Evolutionary conservation across 2,329 filamentous ascomycete species (phyloP), one percentile per base, ranked within the genome.

Genomic region (Ascochyta koolunga): DNA sequence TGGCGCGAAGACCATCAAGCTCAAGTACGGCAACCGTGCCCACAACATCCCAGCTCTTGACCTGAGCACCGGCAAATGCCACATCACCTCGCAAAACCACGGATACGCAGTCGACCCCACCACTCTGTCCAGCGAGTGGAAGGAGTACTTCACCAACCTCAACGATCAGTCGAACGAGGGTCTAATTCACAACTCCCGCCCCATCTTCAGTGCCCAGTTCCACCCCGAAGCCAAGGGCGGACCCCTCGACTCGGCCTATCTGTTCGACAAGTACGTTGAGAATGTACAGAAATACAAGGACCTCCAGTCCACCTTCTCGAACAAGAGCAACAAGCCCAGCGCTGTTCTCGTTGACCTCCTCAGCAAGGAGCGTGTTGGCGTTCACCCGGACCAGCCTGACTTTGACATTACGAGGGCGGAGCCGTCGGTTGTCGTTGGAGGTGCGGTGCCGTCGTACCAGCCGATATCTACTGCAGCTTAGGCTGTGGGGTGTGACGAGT

Each of bases 141-240:
- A 93, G 83, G 93, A 96, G 77, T 98, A 96, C 83, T 99, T 98
- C 75, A 89, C 96, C 77, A 98, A 99, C 83, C 83, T 98, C 64
- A 99, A 98, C 78, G 95, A 99, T 73, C 91, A 92, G 59, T 93
- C 89, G 77, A 99, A 99, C 77, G 95, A 99, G 82, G 93, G 90
- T 56, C 91, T 99, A 86, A 92, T 97, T 75, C 95, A 99, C 84
- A 92, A 89, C 79, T 89, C 90, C 54, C 90, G 93, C 31, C 95
- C 95, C 59, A 99, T 99, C 75, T 98, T 99, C 84, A 93, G 90
- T 61, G 96, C 93, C 21, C 95, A 99, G 78, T 99, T 99, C 87
- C 95, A 99, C 75, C 95, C 95, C 15, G 95, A 99, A 80, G 95
- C 95, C 65, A 96, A 96, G 83, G 95, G 95, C 57, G 95, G 95